Evolutionary conservation across 257 asterid genomes (phyloP).

Genomic region (Primulina tabacum): DNA sequence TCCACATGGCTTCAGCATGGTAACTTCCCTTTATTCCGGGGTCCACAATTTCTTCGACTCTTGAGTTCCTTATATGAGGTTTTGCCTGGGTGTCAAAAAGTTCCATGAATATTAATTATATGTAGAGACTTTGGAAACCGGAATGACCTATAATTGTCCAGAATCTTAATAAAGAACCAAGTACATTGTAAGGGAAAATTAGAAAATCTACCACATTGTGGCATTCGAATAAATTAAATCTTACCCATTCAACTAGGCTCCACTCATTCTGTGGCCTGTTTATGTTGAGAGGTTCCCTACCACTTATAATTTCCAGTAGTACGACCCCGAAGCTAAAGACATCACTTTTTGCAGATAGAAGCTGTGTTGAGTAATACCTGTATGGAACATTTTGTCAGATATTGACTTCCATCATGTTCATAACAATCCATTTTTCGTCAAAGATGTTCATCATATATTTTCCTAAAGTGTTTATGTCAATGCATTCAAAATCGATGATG

Average conservation of each 20-base stretch:
- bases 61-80: conserved; percentile 66
- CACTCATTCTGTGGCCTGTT: conserved; percentile 73
- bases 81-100: conserved; percentile 51
- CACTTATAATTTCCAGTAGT: conserved; percentile 66
- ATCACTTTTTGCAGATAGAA: conserved; percentile 77
- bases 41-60: conserved; percentile 60
- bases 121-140: neutral
- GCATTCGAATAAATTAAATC: conserved; percentile 22
- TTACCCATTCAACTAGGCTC: conserved; percentile 94
- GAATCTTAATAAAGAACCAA: neutral
- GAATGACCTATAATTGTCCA: neutral
- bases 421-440: neutral
- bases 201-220: neutral
- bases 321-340: conserved; percentile 84
- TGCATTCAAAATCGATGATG: neutral
- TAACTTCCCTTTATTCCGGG: conserved; percentile 47
- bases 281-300: conserved; percentile 82
- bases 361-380: conserved; percentile 38
- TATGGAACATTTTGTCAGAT: neutral
- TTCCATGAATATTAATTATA: neutral
- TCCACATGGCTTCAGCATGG: conserved; percentile 61
- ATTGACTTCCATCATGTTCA: neutral
- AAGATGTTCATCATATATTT: conserved; percentile 11
- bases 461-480: neutral
- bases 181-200: conserved; percentile 1